Percentiles rank a stretch among this genome's conserved stretches.
Evolutionary conservation across 2,329 filamentous ascomycete genomes (phyloP).

Genomic region (Xylaria polymorpha): DNA sequence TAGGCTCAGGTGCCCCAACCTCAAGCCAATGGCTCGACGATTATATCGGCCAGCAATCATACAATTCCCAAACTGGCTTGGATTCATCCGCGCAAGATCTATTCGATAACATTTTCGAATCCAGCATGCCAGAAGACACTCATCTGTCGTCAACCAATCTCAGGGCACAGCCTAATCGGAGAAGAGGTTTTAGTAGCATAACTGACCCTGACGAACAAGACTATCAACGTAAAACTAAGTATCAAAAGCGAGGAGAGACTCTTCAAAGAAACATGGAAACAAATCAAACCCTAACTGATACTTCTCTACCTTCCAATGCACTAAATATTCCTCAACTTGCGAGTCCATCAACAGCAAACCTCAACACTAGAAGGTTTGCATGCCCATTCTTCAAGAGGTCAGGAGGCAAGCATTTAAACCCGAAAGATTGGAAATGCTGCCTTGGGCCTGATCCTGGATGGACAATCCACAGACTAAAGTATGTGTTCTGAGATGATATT

Average conservation of each 20-base stretch:
- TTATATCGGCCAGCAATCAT: background rate
- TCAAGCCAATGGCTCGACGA: slow-evolving; percentile 12
- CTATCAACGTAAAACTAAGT: background rate
- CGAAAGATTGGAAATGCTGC: slow-evolving; percentile 23
- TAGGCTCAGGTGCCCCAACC: background rate
- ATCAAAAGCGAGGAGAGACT: background rate
- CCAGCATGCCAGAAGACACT: background rate
- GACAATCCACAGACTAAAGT: slow-evolving; percentile 21
- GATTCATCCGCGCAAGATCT: background rate
- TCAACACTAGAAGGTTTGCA: slow-evolving; percentile 1
- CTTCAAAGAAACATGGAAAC: background rate
- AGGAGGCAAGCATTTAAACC: background rate
- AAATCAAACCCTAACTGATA: background rate
- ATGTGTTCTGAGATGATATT: background rate
- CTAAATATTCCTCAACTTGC: background rate
- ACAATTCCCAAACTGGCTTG: background rate
- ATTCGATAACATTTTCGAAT: background rate
- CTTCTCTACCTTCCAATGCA: background rate
- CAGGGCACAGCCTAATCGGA: background rate
- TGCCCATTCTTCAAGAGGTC: slow-evolving; percentile 16
- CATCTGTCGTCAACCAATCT: background rate
- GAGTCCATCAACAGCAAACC: background rate
- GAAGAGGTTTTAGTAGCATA: background rate
- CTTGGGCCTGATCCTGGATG: slow-evolving; percentile 16
- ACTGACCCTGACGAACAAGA: background rate